Evolutionary conservation across 148 eudicot genomes (phyloP).

Genomic region (Persicaria maculosa): DNA sequence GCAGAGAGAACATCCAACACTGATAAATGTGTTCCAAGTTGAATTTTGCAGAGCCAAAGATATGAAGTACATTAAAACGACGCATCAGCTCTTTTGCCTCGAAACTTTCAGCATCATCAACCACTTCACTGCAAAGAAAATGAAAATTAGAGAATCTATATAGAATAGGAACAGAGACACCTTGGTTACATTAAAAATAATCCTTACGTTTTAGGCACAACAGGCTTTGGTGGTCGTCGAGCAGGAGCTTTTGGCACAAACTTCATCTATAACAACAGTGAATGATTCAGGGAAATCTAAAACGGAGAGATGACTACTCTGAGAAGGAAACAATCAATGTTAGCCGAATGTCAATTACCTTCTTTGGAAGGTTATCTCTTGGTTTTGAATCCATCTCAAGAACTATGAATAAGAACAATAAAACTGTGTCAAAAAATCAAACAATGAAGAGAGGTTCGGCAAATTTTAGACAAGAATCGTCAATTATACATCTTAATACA

Average conservation of each 20-base stretch:
- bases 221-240: slow-evolving; percentile 35
- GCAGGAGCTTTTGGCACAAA: slow-evolving; percentile 64
- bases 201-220: slow-evolving; percentile 55
- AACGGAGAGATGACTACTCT: background rate
- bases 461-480: background rate
- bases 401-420: background rate
- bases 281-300: slow-evolving; percentile 5
- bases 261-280: slow-evolving; percentile 37
- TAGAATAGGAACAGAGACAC: background rate
- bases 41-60: background rate
- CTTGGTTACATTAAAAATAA: slow-evolving; percentile 1
- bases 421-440: background rate
- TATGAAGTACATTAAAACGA: slow-evolving; percentile 44
- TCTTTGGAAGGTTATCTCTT: slow-evolving; percentile 1
- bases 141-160: background rate
- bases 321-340: background rate
- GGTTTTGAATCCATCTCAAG: background rate
- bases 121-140: slow-evolving; percentile 51
- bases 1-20: background rate
- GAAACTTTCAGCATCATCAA: slow-evolving; percentile 47
- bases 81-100: slow-evolving; percentile 47
- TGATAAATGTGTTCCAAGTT: background rate
- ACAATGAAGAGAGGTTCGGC: background rate
- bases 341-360: slow-evolving; percentile 2
- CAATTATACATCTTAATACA: background rate